Base-by-base conservation (phyloP, 148 eudicot species). In the Chenopodium berlandieri region DNA sequence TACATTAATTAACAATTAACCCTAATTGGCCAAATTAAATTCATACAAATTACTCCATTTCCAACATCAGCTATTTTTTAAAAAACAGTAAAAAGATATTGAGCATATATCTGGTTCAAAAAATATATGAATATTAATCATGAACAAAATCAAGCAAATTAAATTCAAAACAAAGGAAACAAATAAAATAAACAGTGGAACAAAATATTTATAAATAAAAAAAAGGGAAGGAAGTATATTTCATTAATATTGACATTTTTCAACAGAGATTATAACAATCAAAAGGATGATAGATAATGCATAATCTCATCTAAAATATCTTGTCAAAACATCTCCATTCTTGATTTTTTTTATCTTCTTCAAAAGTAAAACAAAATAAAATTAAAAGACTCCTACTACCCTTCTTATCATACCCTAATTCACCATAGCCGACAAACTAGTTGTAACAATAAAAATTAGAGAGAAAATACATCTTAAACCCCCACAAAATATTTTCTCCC, bases 371-470 rank as follows among this genome's bases (percentile, higher is more conserved):
- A 69, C 1, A 31, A 69, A 32, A 16, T 3, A 16, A 34, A 69
- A 32, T 27, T 27, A 67, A 31, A 32, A 20, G 25, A 71, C 74
- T 19, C 25, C 13, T 71, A 69, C 9, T 34, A 8, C 54, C 46
- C 12, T 10, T 37, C 8, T 2, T 19, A 20, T 22, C 17, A n/a
- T 34, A 72, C 75, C 75, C 54, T 72, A 72, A 20, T 40, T 72
- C 75, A 46, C 75, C 75, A 72, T 44, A 40, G 74, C 74, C 74
- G 74, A 71, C 70, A 40, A 37, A 68, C 44, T 32, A 30, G 17
- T 71, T 11, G 34, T 31, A 68, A 68, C 14, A 16, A 69, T 30
- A 14, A 71, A 40, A 40, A 40, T 40, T 11, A 40, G 56, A 44
- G 56, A 72, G 75, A 72, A 44, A 72, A 72, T 3, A 46, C 75